phyloP scores from a whole-genome alignment of 495 filamentous ascomycete species.

The Pseudomonodictys pantanalensis region DNA sequence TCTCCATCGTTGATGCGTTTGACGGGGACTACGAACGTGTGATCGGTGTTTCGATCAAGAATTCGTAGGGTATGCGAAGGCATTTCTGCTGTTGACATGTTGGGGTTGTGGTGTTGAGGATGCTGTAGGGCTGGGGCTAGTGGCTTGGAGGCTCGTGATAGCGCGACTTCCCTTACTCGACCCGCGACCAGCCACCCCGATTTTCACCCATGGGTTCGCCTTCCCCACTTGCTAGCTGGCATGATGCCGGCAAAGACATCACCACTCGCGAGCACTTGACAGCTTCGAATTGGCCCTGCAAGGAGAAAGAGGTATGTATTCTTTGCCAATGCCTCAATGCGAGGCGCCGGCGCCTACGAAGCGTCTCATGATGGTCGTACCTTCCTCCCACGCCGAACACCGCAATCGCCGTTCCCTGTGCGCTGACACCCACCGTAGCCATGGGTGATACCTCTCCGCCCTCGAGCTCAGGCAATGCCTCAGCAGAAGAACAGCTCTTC shows the following conservation, averaged over 20 bases:
- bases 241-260: not conserved
- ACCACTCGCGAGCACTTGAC: not conserved
- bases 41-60: constrained; percentile 30
- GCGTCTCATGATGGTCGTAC: no score
- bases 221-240: not conserved
- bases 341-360: no score
- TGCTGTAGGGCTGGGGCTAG: constrained; percentile 7
- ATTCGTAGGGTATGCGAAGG: constrained; percentile 20
- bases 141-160: constrained; percentile 5
- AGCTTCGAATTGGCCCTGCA: no score
- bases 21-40: constrained; percentile 52
- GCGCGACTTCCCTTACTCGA: constrained; percentile 3
- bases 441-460: not conserved
- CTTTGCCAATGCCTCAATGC: no score
- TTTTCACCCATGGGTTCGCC: not conserved
- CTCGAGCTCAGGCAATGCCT: not conserved
- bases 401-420: not conserved
- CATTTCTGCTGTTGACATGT: constrained; percentile 9
- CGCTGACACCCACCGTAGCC: not conserved
- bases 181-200: not conserved
- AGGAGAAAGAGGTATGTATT: no score
- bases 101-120: constrained; percentile 1
- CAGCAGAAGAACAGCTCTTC: constrained; percentile 10
- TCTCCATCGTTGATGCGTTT: constrained; percentile 80
- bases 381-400: not conserved